phyloP scores from a whole-genome alignment of 192 early-diverging fungal species.

The Podila epicladia region DNA sequence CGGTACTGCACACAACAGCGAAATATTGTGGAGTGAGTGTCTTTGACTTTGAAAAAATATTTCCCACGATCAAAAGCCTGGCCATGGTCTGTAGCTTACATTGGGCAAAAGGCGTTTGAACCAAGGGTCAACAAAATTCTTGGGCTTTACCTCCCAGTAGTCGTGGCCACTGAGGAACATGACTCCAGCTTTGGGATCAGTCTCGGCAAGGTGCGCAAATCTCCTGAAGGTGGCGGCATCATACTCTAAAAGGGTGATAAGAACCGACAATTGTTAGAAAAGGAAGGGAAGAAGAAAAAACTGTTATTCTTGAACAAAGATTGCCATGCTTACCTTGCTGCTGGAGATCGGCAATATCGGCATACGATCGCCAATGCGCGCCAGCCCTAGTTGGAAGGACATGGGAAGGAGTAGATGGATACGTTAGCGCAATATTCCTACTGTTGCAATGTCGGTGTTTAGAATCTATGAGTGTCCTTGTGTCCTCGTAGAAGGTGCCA shows the following conservation, averaged over 20 bases:
- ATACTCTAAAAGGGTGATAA: conserved; percentile 26
- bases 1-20: conserved; percentile 35
- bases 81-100: conserved; percentile 31
- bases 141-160: conserved; percentile 63
- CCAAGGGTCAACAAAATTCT: conserved; percentile 69
- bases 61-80: not conserved
- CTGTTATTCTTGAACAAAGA: not conserved
- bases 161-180: conserved; percentile 63
- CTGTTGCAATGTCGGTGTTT: not conserved
- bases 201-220: conserved; percentile 50
- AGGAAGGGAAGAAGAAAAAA: not conserved
- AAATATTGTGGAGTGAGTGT: not conserved
- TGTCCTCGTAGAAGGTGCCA: not conserved
- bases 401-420: not conserved
- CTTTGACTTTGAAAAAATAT: not conserved
- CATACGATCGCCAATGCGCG: conserved; percentile 59
- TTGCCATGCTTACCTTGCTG: conserved; percentile 51
- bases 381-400: conserved; percentile 44
- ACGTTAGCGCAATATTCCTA: not conserved
- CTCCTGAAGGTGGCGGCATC: conserved; percentile 50
- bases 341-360: conserved; percentile 51
- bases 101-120: conserved; percentile 61
- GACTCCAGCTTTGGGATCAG: conserved; percentile 56
- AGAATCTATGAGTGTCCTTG: not conserved
- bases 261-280: no score